Evolutionary conservation across 352 stramenopile species (phyloP).

Genomic region (Globisporangium acanthophoron): DNA sequence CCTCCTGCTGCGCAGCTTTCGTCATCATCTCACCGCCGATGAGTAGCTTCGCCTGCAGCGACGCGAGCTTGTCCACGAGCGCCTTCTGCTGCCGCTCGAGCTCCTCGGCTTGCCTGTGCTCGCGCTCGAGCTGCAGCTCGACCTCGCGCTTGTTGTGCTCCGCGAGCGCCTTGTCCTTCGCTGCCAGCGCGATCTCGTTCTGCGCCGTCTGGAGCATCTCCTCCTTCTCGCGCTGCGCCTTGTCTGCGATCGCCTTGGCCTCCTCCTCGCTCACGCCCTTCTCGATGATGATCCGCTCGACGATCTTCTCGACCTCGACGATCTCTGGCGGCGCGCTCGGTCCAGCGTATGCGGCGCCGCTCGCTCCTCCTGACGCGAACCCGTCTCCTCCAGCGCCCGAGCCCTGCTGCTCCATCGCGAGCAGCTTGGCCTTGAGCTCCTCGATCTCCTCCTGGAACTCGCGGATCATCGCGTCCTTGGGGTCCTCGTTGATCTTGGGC

Average conservation of each 20-base stretch:
- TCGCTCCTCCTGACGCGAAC: background rate
- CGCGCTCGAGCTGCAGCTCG: slow-evolving; percentile 81
- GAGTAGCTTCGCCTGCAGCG: slow-evolving; percentile 89
- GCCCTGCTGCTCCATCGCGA: slow-evolving; percentile 48
- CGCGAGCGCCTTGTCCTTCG: slow-evolving; percentile 79
- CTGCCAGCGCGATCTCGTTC: slow-evolving; percentile 54
- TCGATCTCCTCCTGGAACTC: slow-evolving; percentile 97
- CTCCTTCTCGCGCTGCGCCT: slow-evolving; percentile 70
- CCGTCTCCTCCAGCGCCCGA: slow-evolving; percentile 8
- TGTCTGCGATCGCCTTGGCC: slow-evolving; percentile 61
- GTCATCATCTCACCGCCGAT: slow-evolving; percentile 93
- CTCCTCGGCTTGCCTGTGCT: slow-evolving; percentile 71
- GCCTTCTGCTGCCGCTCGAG: slow-evolving; percentile 68
- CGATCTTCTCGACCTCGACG: slow-evolving; percentile 79
- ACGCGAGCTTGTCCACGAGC: slow-evolving; percentile 84
- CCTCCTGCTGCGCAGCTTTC: slow-evolving; percentile 93
- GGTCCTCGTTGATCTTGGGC: slow-evolving; percentile 97
- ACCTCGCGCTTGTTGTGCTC: slow-evolving; percentile 86
- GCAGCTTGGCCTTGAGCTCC: slow-evolving; percentile 83
- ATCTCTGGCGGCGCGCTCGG: slow-evolving; percentile 26
- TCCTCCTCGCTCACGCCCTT: slow-evolving; percentile 80
- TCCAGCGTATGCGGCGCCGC: slow-evolving; percentile 2
- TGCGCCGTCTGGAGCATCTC: slow-evolving; percentile 67
- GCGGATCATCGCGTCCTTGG: slow-evolving; percentile 95
- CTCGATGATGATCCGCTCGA: slow-evolving; percentile 81